These are phyloP conservation scores for Ceratocystis ficicola DNA, from an alignment of 2,329 filamentous ascomycete genomes.

Conservation along the genomic window DNA sequence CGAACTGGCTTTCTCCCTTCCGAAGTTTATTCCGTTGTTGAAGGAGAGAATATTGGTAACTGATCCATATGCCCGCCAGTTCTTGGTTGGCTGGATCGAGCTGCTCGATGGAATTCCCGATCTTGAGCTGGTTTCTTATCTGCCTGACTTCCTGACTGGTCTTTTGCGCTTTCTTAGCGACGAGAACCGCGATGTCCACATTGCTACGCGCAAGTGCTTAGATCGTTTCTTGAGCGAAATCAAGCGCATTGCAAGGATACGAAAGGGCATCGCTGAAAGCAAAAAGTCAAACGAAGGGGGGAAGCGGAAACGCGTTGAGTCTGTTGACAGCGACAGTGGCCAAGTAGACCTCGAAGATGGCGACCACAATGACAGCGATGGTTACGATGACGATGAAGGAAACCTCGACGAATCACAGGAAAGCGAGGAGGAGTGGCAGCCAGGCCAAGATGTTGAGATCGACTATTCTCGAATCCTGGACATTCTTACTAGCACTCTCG, in stretches of 20 bases:
- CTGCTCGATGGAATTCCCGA: conserved; percentile 93
- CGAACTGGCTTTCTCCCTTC: conserved; percentile 68
- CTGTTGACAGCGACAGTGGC: conserved; percentile 53
- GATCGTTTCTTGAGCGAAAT: conserved; percentile 90
- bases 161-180: conserved; percentile 87
- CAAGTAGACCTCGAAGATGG: conserved; percentile 48
- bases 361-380: conserved; percentile 47
- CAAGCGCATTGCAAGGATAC: conserved; percentile 82
- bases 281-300: conserved; percentile 56
- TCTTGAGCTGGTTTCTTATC: conserved; percentile 79
- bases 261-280: conserved; percentile 82
- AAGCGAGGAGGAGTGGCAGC: conserved; percentile 87
- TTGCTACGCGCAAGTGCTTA: conserved; percentile 74
- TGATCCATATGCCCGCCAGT: conserved; percentile 88
- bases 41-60: conserved; percentile 90
- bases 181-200: conserved; percentile 84
- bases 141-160: conserved; percentile 83
- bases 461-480: conserved; percentile 86
- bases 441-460: conserved; percentile 90
- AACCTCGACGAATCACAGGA: conserved; percentile 33
- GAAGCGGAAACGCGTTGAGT: conserved; percentile 57
- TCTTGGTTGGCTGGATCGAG: conserved; percentile 92
- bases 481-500: conserved; percentile 79
- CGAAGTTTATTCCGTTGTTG: conserved; percentile 80
- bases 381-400: conserved; percentile 43